Percentiles rank a stretch among this genome's conserved stretches.
Conservation (phyloP, 73 alveolate genomes). For the Effrenium voratum region DNA sequence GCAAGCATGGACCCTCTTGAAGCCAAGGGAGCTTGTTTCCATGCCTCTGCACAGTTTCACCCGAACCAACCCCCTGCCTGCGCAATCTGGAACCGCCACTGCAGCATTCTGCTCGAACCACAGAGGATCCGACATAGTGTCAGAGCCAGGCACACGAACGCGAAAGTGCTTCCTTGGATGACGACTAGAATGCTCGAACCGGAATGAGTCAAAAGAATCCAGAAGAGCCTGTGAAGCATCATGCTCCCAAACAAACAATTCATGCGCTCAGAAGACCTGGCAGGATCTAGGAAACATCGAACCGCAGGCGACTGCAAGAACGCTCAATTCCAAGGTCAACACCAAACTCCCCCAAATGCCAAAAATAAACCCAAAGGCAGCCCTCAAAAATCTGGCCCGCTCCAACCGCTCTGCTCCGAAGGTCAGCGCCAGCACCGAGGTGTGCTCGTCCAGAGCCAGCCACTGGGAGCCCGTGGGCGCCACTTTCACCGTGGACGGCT, state of each 20-base stretch:
- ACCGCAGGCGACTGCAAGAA: neutral
- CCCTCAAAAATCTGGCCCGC: too few relatives aligned
- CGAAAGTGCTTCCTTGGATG: conserved; percentile 12
- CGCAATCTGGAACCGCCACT: conserved; percentile 59
- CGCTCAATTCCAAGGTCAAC: neutral
- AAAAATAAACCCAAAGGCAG: too few relatives aligned
- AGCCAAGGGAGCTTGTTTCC: neutral
- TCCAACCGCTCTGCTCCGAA: too few relatives aligned
- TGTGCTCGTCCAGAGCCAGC: conserved; percentile 50
- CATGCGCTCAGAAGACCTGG: too few relatives aligned
- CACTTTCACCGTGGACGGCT: neutral
- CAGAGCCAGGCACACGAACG: conserved; percentile 44
- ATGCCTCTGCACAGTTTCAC: neutral
- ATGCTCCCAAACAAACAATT: too few relatives aligned
- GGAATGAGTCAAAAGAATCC: too few relatives aligned
- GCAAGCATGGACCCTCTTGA: neutral
- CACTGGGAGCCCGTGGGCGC: conserved; percentile 68
- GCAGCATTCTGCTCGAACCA: conserved; percentile 89
- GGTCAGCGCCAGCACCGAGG: neutral
- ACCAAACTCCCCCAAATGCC: neutral
- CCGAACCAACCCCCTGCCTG: neutral
- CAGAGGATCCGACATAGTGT: conserved; percentile 42
- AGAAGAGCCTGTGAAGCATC: too few relatives aligned
- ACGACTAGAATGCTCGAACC: too few relatives aligned
- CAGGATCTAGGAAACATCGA: too few relatives aligned